Conservation (phyloP, 768 basidiomycete species). For the Lentinula lateritia region DNA sequence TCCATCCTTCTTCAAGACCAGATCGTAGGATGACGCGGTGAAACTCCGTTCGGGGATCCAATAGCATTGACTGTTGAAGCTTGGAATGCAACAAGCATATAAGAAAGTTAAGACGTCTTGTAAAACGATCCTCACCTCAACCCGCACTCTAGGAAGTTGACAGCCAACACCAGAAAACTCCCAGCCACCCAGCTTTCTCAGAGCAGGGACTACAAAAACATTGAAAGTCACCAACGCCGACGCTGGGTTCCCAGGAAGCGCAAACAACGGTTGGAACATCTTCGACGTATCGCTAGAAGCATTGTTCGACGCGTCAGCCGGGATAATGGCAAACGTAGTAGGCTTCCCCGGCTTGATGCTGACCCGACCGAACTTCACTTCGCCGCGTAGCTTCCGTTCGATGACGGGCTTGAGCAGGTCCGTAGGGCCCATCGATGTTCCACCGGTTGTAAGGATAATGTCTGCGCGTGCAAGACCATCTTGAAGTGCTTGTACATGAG, state of each 20-base stretch:
- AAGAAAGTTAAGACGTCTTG: background rate
- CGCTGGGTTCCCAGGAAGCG: conserved; percentile 86
- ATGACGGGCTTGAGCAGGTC: conserved; percentile 88
- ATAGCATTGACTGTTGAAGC: conserved; percentile 55
- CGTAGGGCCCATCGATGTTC: conserved; percentile 87
- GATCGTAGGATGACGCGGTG: conserved; percentile 69
- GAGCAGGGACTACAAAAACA: conserved; percentile 77
- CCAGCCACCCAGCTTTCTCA: conserved; percentile 71
- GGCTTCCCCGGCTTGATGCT: conserved; percentile 84
- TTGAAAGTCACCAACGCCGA: conserved; percentile 84
- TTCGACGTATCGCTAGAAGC: conserved; percentile 11
- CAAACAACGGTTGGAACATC: conserved; percentile 61
- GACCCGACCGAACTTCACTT: conserved; percentile 82
- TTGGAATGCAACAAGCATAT: conserved; percentile 17
- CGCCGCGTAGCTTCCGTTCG: conserved; percentile 70
- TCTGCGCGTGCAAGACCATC: conserved; percentile 61
- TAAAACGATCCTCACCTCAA: conserved; percentile 41
- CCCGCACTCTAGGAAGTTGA: conserved; percentile 57
- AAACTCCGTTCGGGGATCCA: conserved; percentile 77
- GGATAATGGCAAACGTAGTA: conserved; percentile 83
- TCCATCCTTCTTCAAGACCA: conserved; percentile 21
- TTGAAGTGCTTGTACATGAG: conserved; percentile 53
- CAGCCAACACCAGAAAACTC: conserved; percentile 30
- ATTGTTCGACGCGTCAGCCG: conserved; percentile 18
- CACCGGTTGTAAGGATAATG: conserved; percentile 79